Percentiles rank a stretch among this genome's conserved stretches.
These are phyloP conservation scores for Coniochaeta sp. DNA, from an alignment of 2,329 filamentous ascomycete species.

Conservation along the genomic window DNA sequence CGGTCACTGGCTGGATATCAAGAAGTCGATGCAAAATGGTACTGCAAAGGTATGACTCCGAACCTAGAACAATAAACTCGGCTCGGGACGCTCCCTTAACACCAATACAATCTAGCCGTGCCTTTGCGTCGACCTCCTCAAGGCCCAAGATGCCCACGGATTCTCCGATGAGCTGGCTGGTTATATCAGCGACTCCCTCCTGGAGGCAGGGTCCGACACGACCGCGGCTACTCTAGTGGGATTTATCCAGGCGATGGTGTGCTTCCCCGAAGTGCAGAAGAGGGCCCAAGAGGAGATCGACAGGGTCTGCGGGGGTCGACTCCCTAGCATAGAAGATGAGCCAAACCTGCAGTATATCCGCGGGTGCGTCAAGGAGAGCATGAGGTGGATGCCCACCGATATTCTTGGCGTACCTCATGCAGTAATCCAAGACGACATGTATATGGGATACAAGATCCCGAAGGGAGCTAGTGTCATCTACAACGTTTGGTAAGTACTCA, in stretches of 20 bases:
- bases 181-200: constrained; percentile 22
- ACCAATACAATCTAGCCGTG: constrained; percentile 2
- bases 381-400: constrained; percentile 33
- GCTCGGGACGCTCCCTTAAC: not conserved
- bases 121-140: constrained; percentile 4
- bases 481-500: constrained; percentile 22
- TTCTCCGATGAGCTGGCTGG: constrained; percentile 18
- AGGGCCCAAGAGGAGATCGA: constrained; percentile 29
- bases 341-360: constrained; percentile 30
- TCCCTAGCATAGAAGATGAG: constrained; percentile 26
- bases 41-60: constrained; percentile 7
- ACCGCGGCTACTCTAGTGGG: constrained; percentile 27
- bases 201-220: constrained; percentile 32
- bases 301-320: constrained; percentile 26
- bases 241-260: constrained; percentile 36
- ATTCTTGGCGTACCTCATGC: constrained; percentile 30
- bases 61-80: constrained; percentile 1
- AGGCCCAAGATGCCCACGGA: constrained; percentile 6
- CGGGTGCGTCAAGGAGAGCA: constrained; percentile 32
- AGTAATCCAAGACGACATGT: constrained; percentile 29
- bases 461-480: constrained; percentile 31
- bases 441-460: constrained; percentile 35
- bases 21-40: constrained; percentile 14
- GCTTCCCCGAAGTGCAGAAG: constrained; percentile 30
- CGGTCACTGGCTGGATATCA: constrained; percentile 28